These are phyloP conservation scores for Leishmania arabica DNA, from an alignment of 208 protist genomes.

Conservation along the genomic window DNA sequence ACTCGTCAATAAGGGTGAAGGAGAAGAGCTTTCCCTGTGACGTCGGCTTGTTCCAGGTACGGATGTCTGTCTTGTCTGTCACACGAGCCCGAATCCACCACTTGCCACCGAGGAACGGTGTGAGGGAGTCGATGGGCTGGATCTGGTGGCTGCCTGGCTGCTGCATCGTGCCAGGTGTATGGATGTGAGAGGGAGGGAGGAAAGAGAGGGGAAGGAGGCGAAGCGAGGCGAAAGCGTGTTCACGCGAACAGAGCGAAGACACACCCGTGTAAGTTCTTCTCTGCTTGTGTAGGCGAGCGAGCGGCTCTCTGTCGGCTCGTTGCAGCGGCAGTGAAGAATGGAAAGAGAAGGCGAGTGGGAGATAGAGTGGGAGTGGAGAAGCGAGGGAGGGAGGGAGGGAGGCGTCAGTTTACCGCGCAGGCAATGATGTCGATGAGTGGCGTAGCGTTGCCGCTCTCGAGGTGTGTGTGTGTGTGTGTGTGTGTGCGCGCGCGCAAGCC, in stretches of 20 bases:
- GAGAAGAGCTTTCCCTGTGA: constrained; percentile 93
- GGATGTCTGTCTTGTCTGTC: constrained; percentile 90
- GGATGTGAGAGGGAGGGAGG: background rate
- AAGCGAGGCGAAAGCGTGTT: background rate
- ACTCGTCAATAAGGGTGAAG: constrained; percentile 92
- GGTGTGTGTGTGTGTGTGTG: constrained; percentile 2
- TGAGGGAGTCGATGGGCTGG: constrained; percentile 93
- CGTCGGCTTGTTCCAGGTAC: constrained; percentile 92
- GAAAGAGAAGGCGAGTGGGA: background rate
- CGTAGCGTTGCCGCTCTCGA: background rate
- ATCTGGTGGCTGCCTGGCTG: constrained; percentile 79
- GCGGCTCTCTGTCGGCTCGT: background rate
- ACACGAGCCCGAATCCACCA: constrained; percentile 93
- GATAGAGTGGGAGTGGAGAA: background rate
- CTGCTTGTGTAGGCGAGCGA: background rate
- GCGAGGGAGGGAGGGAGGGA: background rate
- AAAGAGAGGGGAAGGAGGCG: background rate
- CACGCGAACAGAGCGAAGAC: background rate
- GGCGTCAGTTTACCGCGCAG: background rate
- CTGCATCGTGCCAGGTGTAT: constrained; percentile 27
- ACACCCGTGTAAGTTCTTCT: background rate
- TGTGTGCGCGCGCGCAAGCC: background rate
- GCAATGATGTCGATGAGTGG: background rate
- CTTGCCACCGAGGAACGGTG: constrained; percentile 84
- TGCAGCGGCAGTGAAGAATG: background rate